Percentiles rank a stretch among this genome's conserved stretches.
These are phyloP conservation scores for Bipolaris cookei DNA, from an alignment of 2,329 filamentous ascomycete species.

Conservation along the genomic window DNA sequence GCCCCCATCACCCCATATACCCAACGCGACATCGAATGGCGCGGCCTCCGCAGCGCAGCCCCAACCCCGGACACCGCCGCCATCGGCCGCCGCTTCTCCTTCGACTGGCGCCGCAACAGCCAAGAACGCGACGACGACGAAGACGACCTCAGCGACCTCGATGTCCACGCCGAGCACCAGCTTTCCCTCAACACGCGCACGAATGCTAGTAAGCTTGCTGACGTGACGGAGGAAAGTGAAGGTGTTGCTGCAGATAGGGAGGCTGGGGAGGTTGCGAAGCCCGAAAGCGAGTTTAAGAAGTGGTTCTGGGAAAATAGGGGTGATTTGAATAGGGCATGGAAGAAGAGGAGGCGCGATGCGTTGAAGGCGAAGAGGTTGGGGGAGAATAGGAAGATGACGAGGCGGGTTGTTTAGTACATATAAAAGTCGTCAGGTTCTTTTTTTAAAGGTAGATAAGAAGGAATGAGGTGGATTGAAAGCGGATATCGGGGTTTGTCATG, in stretches of 20 bases:
- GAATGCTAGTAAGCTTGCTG: slow-evolving; percentile 31
- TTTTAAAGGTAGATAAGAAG: no score
- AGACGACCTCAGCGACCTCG: slow-evolving; percentile 37
- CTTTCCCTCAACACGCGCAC: slow-evolving; percentile 42
- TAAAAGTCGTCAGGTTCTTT: neutral
- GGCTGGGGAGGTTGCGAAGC: slow-evolving; percentile 38
- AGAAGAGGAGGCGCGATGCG: slow-evolving; percentile 63
- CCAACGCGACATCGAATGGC: slow-evolving; percentile 75
- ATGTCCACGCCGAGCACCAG: slow-evolving; percentile 29
- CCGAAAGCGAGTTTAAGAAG: slow-evolving; percentile 65
- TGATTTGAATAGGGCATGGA: slow-evolving; percentile 58
- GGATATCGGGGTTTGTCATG: no score
- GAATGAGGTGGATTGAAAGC: no score
- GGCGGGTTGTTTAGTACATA: slow-evolving; percentile 3
- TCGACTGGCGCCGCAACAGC: slow-evolving; percentile 49
- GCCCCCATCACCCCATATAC: slow-evolving; percentile 82
- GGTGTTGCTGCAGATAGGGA: slow-evolving; percentile 11
- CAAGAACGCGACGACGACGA: slow-evolving; percentile 56
- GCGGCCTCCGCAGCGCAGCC: slow-evolving; percentile 82
- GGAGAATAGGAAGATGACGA: slow-evolving; percentile 61
- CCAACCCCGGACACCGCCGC: slow-evolving; percentile 94
- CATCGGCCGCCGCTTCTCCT: slow-evolving; percentile 68
- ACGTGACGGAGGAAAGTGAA: slow-evolving; percentile 34
- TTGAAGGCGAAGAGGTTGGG: slow-evolving; percentile 65
- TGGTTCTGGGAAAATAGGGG: slow-evolving; percentile 65